Evolutionary conservation across 768 basidiomycete species (phyloP), one percentile per base, ranked within the genome.

Genomic region (Fomitopsis serialis): DNA sequence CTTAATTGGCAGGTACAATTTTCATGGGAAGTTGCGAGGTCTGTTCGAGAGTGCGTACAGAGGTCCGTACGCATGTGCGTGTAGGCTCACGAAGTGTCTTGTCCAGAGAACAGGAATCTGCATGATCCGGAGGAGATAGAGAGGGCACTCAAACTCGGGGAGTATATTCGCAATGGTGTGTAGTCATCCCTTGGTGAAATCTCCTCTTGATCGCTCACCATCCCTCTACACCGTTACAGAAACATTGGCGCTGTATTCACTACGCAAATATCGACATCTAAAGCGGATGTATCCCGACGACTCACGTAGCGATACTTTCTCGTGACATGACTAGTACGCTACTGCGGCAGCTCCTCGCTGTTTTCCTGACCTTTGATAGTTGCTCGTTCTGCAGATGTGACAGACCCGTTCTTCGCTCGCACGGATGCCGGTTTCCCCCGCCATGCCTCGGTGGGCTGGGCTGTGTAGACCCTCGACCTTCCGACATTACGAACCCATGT

Each of bases 81-180:
- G 10, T 2, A 13, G 12, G 17, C 21, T 5, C 21, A 13, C 21
- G 8, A 45, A 45, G 12, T 21, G 21, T 10, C 23, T 45, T 13
- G 47, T 13, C 7, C 61, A 91, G 89, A 86, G 68, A 88, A 91
- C 61, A 78, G 78, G 53, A 60, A 75, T 59, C 69, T 92, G 58
- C 82, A 77, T 17, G 79, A 88, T 59, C 74, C 74, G 54, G 75
- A 79, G 19, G 87, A 92, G 56, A 88, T 92, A 50, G 87, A 92
- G 70, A 81, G 77, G 53, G 89, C 89, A 0, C 70, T 92, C 53
- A 78, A 76, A 54, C 69, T 92, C 27, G 87, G 84, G 12, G 89
- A 92, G 65, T 92, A 90, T 60, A 92, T 93, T 68, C 89, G 85
- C 71, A 87, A 89, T 62, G 91, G 91, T 87, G 61, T 56, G 79